Base-by-base conservation (phyloP, 1,284 basidiomycete genomes). In the Tylopilus sp. region DNA sequence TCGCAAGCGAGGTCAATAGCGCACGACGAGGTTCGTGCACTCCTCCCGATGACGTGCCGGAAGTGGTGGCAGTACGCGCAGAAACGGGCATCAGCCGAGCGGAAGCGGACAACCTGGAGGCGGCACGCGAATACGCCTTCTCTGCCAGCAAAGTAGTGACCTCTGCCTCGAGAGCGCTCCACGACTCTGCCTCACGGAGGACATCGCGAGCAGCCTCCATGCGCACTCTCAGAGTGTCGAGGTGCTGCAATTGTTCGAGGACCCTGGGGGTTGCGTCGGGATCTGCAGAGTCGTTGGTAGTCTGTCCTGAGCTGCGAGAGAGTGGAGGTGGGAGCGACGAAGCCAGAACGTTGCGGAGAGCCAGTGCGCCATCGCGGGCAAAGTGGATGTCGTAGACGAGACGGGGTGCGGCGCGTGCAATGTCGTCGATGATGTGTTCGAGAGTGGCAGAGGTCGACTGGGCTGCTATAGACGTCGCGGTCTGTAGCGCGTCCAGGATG, bases 341-440 rank as follows among this genome's bases (percentile, higher is more conserved):
- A 15, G 75, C 70, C 15, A 95, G 71, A 7, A 80, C 71, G 19
- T 69, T 71, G 55, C 89, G 85, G 16, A 97, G 74, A 2, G 87
- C 79, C 12, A 88, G 70, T 0, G 93, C 92, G 31, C 86, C 84
- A 63, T 97, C 94, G 41, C 89, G 85, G 83, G 97, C 94, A 70
- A 96, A 94, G 65, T 97, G 93, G 18, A 97, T 74, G 68, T 97
- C 94, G 64, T 96, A 97, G 2, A 86, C 84, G 39, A 97, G 77
- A 31, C 94, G 81, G 6, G 94, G 92, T 10, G 95, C 85, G 4
- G 85, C 82, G 42, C 92, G 81, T 2, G 92, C 91, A 41, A 96
- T 89, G 61, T 95, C 92, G 61, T 92, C 86, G 53, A 97, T 93
- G 40, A 84, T 81, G 55, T 84, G 84, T 66, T 97, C 94, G 41